Percentiles rank a stretch among this genome's conserved stretches.
Conservation (phyloP, 192 early-diverging fungal genomes). For the Dispira simplex region DNA sequence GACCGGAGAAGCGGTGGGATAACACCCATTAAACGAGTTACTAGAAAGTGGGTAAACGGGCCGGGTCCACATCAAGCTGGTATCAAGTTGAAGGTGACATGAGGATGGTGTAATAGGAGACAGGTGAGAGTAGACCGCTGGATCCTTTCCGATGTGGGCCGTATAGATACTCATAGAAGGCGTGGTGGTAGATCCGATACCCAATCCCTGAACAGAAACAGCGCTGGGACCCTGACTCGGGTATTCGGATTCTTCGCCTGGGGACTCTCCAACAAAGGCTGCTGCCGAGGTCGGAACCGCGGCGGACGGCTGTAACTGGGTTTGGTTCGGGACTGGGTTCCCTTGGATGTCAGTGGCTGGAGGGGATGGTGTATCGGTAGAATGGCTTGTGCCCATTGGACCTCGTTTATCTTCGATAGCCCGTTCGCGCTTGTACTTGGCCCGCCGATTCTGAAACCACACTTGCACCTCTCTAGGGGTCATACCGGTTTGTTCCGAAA, state of each 20-base stretch:
- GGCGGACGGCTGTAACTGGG: background rate
- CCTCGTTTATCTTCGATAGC: constrained; percentile 6
- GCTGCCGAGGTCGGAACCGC: background rate
- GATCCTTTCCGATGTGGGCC: background rate
- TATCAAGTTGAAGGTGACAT: background rate
- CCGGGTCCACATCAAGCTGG: background rate
- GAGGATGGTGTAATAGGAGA: background rate
- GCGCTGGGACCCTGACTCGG: too few species aligned
- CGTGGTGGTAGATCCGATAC: background rate
- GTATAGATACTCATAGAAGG: background rate
- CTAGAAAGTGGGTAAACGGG: background rate
- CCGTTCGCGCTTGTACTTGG: constrained; percentile 63
- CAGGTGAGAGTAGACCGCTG: background rate
- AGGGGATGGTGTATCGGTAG: background rate
- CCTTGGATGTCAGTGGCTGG: background rate
- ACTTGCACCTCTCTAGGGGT: constrained; percentile 59
- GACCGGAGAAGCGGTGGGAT: background rate
- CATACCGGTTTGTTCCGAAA: constrained; percentile 50
- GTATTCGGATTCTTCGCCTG: too few species aligned
- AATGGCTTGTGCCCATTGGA: constrained; percentile 1
- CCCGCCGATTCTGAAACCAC: constrained; percentile 83
- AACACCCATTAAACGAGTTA: background rate
- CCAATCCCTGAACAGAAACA: too few species aligned
- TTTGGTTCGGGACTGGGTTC: background rate
- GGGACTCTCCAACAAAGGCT: too few species aligned